Evolutionary conservation across 1,139 yeast species (phyloP).

Genomic region (Kurtzmaniella quercitrusa): DNA sequence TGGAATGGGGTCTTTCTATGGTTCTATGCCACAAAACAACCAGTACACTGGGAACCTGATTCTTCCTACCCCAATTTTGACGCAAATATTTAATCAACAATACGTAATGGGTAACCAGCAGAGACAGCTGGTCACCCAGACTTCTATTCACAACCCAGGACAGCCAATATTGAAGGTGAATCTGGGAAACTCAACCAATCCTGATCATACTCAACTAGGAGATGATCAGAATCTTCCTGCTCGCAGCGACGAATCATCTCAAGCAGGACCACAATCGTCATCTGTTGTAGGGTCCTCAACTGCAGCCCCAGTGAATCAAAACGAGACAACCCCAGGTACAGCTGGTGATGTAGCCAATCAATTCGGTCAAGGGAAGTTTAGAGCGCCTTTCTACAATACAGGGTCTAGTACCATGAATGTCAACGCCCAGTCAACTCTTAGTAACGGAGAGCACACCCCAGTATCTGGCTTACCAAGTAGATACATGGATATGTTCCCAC

Average conservation of each 20-base stretch:
- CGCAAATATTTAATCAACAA: constrained; percentile 27
- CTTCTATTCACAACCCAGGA: constrained; percentile 3
- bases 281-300: neutral
- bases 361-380: constrained; percentile 6
- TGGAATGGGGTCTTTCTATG: constrained; percentile 21
- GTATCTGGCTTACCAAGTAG: constrained; percentile 47
- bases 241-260: neutral
- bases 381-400: constrained; percentile 11
- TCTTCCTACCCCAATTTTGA: constrained; percentile 35
- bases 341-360: neutral
- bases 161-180: constrained; percentile 6
- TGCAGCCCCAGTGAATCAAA: constrained; percentile 3
- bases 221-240: constrained; percentile 5
- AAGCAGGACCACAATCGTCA: neutral
- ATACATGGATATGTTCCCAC: constrained; percentile 53
- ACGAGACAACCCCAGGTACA: constrained; percentile 4
- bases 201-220: constrained; percentile 9
- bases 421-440: constrained; percentile 5
- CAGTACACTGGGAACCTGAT: constrained; percentile 17
- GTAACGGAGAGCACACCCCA: constrained; percentile 46
- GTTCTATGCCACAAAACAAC: constrained; percentile 26
- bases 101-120: constrained; percentile 10
- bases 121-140: constrained; percentile 10
- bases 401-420: constrained; percentile 2
- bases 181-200: constrained; percentile 6